Conservation (phyloP, 306 rosid species). For the Vicia villosa region DNA sequence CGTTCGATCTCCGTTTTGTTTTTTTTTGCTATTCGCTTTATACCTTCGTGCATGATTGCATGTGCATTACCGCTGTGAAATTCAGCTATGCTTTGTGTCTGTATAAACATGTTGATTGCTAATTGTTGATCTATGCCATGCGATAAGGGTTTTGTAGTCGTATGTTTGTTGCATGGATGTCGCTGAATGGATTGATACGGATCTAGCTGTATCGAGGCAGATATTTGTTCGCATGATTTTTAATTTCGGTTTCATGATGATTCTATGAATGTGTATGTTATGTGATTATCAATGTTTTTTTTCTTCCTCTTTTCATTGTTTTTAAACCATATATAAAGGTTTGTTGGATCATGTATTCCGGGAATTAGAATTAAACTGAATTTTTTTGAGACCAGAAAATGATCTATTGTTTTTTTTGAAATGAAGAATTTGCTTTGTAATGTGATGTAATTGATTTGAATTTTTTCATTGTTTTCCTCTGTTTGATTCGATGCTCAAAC, state of each 20-base stretch:
- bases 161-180: neutral
- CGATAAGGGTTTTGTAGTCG: conserved; percentile 24
- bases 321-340: neutral
- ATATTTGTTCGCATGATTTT: too few species aligned
- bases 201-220: neutral
- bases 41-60: neutral
- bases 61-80: neutral
- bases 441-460: too few species aligned
- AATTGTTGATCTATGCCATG: neutral
- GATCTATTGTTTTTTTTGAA: too few species aligned
- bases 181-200: too few species aligned
- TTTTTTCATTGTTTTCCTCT: too few species aligned
- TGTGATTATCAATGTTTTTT: too few species aligned
- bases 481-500: too few species aligned
- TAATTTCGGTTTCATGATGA: neutral
- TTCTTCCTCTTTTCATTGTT: too few species aligned
- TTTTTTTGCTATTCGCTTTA: neutral
- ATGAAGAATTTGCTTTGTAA: too few species aligned
- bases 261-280: neutral
- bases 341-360: neutral
- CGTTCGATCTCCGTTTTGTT: conserved; percentile 6
- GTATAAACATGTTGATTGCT: neutral
- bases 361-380: too few species aligned
- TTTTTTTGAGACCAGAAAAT: too few species aligned
- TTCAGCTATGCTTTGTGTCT: neutral